Evolutionary conservation across 1,139 yeast species (phyloP).

Genomic region (Schizosaccharomyces versatilis): DNA sequence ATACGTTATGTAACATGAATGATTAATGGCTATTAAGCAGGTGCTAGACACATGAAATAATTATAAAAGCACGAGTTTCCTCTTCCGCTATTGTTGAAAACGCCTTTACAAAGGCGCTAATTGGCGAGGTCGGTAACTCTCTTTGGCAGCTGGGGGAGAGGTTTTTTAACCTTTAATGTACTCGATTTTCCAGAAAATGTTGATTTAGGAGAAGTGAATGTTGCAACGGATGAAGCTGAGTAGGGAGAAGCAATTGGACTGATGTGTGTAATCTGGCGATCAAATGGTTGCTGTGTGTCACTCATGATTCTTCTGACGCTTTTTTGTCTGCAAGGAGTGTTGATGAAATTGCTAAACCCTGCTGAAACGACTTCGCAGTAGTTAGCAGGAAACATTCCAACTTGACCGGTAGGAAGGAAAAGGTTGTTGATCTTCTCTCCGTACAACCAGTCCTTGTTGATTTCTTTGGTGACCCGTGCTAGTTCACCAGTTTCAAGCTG

Average conservation of each 20-base stretch:
- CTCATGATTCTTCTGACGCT: background rate
- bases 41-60: no score
- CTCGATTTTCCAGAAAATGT: no score
- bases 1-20: background rate
- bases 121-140: no score
- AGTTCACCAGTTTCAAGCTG: background rate
- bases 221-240: no score
- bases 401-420: background rate
- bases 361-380: background rate
- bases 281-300: background rate
- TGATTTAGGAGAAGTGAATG: no score
- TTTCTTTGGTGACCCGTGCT: background rate
- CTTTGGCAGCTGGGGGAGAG: no score
- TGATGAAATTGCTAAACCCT: background rate
- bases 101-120: no score
- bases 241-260: no score
- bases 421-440: background rate
- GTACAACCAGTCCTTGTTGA: background rate
- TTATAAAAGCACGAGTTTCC: no score
- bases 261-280: no score
- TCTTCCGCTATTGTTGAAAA: no score
- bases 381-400: background rate
- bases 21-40: background rate
- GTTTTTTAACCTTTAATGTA: no score
- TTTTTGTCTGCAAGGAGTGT: background rate